A percentile compares a stretch with the other conserved stretches of the same genome.
Evolutionary conservation across 805 yeast species (phyloP).

Genomic region (Ogataea wickerhamii): DNA sequence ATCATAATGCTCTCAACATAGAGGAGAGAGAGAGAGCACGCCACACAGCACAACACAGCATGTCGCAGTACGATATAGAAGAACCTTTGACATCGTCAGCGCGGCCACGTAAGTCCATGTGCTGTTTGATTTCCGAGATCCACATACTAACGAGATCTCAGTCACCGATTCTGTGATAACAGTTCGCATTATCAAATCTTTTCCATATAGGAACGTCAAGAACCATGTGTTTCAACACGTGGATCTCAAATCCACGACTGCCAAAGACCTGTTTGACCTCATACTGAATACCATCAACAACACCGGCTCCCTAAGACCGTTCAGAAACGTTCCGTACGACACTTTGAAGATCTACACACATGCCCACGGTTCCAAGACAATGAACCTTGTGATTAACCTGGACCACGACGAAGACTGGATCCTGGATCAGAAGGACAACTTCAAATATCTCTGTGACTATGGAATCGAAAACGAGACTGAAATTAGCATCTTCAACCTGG

Average conservation of each 20-base stretch:
- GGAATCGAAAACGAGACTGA: conserved; percentile 88
- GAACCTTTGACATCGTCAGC: conserved; percentile 81
- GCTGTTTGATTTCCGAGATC: neutral
- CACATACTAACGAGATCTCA: conserved; percentile 5
- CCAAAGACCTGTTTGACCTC: conserved; percentile 55
- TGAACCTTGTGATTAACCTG: conserved; percentile 86
- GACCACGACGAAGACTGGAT: conserved; percentile 82
- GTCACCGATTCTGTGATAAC: conserved; percentile 73
- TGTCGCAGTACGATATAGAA: conserved; percentile 36
- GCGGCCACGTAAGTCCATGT: conserved; percentile 50
- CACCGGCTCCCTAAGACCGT: conserved; percentile 76
- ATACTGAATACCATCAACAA: conserved; percentile 41
- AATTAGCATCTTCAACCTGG: conserved; percentile 70
- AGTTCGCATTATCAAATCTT: conserved; percentile 82
- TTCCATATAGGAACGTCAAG: conserved; percentile 84
- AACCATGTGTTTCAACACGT: conserved; percentile 66
- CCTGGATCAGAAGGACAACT: conserved; percentile 37
- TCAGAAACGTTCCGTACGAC: conserved; percentile 69
- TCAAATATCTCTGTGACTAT: conserved; percentile 44
- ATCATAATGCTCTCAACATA: too few relatives aligned
- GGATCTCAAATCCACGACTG: conserved; percentile 67
- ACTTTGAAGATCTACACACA: conserved; percentile 84
- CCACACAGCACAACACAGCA: too few relatives aligned
- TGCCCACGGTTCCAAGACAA: conserved; percentile 92
- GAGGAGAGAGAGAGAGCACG: too few relatives aligned